Base-by-base conservation (phyloP, 768 basidiomycete species). In the Melanogaster broomeanus region DNA sequence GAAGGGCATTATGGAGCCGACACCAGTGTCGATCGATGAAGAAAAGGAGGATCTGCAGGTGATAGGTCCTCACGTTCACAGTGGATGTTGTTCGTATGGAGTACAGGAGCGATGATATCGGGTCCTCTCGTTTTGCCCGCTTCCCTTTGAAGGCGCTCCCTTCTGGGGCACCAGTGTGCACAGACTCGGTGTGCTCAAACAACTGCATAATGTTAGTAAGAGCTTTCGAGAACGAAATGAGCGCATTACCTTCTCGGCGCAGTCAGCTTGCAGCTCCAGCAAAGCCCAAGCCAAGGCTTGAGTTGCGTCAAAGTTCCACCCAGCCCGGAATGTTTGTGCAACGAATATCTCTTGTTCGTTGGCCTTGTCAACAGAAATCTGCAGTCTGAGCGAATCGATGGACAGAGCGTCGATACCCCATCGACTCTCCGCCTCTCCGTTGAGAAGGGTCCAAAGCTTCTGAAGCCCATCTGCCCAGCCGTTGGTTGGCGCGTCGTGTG, bases 31-130 rank as follows among this genome's bases (percentile, higher is more conserved):
- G 77, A 59, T 90, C 84, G 54, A 94, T 79, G 64, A 97, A 75
- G 73, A 98, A 97, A 21, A 95, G 80, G 3, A 97, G 74, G 10
- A 85, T 75, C 68, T 97, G 93, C 1, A 96, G 70, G 57, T 79
- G 74, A 57, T 80, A 71, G 72, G 79, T 54, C 64, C 71, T 59
- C 70, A 76, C 58, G 63, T 58, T 57, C 59, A 70, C 30, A 65
- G 62, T 3, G 67, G 56, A 16, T 50, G 53, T 40, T 9, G 63
- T 52, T 47, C 74, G 74, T 52, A 87, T 77, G 11, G 75, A 75
- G 44, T 72, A 60, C 10, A 92, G 72, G 18, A 92, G 69, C 16
- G 74, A 66, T 2, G 72, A 62, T 48, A 92, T 72, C 2, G 90
- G 85, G 56, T 84, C 82, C 54, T 85, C 81, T 12, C 78, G 58